phyloP scores from a whole-genome alignment of 2,329 filamentous ascomycete genomes.

The Neurospora crassa region DNA sequence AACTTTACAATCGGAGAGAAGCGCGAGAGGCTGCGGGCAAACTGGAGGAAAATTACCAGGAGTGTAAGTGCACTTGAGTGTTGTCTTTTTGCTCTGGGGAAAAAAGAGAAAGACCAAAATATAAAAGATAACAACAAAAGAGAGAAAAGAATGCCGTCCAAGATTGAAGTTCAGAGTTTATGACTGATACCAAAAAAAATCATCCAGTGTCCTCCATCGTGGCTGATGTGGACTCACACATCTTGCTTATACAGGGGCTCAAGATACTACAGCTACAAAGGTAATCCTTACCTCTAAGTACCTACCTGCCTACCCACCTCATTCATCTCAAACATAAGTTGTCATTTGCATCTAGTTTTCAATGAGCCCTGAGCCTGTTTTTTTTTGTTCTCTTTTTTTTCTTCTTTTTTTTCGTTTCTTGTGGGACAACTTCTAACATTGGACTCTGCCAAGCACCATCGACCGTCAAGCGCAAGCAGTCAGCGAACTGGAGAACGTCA shows the following conservation, averaged over 20 bases:
- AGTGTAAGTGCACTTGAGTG: neutral
- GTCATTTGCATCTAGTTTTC: no score
- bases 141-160: neutral
- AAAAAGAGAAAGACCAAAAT: no score
- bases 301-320: no score
- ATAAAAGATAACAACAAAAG: neutral
- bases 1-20: neutral
- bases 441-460: no score
- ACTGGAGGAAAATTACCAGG: neutral
- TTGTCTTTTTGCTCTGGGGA: neutral
- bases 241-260: neutral
- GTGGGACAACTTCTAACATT: no score
- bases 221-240: neutral
- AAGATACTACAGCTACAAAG: neutral
- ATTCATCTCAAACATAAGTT: neutral
- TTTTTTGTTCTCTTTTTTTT: no score
- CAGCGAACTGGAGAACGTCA: no score
- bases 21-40: neutral
- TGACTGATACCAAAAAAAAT: no score
- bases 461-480: no score
- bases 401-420: no score
- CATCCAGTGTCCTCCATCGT: neutral
- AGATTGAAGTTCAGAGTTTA: no score
- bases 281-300: neutral
- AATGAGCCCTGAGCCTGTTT: no score